These are phyloP conservation scores for Phaeoacremonium minimum DNA, from an alignment of 2,329 filamentous ascomycete species.

Conservation along the genomic window DNA sequence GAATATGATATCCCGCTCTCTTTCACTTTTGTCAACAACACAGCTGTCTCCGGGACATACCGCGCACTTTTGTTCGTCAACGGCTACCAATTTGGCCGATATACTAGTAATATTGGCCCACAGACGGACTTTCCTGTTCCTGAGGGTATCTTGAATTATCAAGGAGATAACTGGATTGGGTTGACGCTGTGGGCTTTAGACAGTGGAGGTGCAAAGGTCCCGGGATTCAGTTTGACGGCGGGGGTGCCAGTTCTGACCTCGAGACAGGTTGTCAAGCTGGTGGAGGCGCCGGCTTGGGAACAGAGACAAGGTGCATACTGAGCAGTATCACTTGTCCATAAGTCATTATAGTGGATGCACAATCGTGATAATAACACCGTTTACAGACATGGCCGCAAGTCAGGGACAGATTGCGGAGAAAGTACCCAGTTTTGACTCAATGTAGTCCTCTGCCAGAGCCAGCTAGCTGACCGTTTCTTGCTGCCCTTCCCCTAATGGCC, in stretches of 20 bases:
- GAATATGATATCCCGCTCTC: slow-evolving; percentile 52
- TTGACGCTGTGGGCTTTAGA: slow-evolving; percentile 64
- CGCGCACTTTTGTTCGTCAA: slow-evolving; percentile 64
- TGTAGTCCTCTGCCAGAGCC: no score
- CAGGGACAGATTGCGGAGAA: no score
- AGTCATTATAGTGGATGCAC: no score
- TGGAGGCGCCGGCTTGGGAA: slow-evolving; percentile 29
- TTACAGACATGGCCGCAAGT: no score
- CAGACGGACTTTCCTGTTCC: slow-evolving; percentile 65
- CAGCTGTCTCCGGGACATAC: slow-evolving; percentile 27
- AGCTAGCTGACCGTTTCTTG: no score
- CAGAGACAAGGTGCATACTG: slow-evolving; percentile 41
- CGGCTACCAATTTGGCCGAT: slow-evolving; percentile 59
- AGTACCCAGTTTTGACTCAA: no score
- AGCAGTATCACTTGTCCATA: no score
- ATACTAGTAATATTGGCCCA: slow-evolving; percentile 61
- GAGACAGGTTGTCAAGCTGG: slow-evolving; percentile 25
- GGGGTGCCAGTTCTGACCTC: slow-evolving; percentile 25
- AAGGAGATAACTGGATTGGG: slow-evolving; percentile 60
- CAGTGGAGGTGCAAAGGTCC: slow-evolving; percentile 46
- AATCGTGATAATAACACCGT: no score
- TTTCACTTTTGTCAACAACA: slow-evolving; percentile 45
- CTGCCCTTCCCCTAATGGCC: no score
- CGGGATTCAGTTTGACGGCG: slow-evolving; percentile 28
- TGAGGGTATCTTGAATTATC: slow-evolving; percentile 62